Conservation (phyloP, 2,329 filamentous ascomycete species). For the Penicillium sp. region DNA sequence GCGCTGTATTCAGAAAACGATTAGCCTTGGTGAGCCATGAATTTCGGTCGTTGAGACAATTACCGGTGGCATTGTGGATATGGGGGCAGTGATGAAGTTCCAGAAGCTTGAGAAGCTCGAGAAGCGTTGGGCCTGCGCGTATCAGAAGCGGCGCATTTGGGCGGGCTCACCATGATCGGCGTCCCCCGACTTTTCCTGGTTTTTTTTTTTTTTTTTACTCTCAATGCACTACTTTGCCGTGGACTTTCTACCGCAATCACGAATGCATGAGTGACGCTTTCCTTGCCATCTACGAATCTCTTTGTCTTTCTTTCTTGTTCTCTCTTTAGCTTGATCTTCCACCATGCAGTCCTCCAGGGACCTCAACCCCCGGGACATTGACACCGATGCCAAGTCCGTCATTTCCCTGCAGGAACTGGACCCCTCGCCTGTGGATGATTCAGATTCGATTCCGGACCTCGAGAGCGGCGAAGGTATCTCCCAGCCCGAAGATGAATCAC, state of each 20-base stretch:
- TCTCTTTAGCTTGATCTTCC: not conserved
- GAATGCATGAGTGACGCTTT: no score
- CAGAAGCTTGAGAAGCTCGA: not conserved
- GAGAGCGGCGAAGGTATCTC: constrained; percentile 52
- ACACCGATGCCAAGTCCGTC: constrained; percentile 48
- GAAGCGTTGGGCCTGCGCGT: constrained; percentile 4
- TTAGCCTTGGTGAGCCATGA: constrained; percentile 2
- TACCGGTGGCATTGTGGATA: constrained; percentile 35
- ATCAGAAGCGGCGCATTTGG: constrained; percentile 17
- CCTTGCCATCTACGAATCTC: constrained; percentile 17
- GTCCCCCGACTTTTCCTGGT: constrained; percentile 16
- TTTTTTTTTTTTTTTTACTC: constrained; percentile 3
- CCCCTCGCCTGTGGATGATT: constrained; percentile 72
- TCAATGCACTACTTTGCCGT: no score
- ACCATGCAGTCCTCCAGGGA: constrained; percentile 17
- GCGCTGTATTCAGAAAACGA: constrained; percentile 44
- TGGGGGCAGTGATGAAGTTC: not conserved
- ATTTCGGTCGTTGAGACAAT: constrained; percentile 6
- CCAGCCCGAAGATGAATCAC: constrained; percentile 20
- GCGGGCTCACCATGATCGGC: constrained; percentile 11
- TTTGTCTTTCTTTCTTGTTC: constrained; percentile 1
- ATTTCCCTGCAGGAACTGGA: constrained; percentile 74
- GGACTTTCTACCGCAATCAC: no score
- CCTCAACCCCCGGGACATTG: constrained; percentile 29
- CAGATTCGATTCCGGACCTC: constrained; percentile 37